These are phyloP conservation scores for Reutealis trisperma DNA, from an alignment of 345 rosid genomes.

Conservation along the genomic window DNA sequence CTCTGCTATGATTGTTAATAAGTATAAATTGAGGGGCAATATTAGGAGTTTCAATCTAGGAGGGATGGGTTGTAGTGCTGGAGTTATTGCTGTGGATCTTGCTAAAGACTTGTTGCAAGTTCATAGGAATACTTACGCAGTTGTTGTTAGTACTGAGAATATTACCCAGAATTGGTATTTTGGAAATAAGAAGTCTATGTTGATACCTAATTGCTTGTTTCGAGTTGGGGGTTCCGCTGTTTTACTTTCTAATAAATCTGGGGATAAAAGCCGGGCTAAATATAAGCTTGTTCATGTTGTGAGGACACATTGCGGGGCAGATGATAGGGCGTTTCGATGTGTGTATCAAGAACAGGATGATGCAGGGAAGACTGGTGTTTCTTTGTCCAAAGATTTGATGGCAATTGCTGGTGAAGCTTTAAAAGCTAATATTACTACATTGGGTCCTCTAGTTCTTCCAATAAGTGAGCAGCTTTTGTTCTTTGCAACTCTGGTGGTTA, in stretches of 20 bases:
- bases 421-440: constrained; percentile 21
- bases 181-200: constrained; percentile 30
- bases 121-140: constrained; percentile 26
- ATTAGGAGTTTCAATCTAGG: constrained; percentile 25
- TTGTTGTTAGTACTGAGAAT: constrained; percentile 32
- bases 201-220: constrained; percentile 29
- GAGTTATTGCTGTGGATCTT: constrained; percentile 30
- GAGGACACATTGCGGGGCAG: constrained; percentile 27
- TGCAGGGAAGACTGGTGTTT: constrained; percentile 31
- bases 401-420: constrained; percentile 29
- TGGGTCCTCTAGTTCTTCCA: constrained; percentile 28
- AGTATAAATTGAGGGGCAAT: constrained; percentile 26
- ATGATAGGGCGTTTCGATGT: constrained; percentile 26
- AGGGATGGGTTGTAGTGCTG: constrained; percentile 35
- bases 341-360: constrained; percentile 28
- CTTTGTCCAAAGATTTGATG: constrained; percentile 25
- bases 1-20: constrained; percentile 27
- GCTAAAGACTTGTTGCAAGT: constrained; percentile 24
- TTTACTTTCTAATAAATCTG: constrained; percentile 22
- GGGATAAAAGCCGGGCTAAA: constrained; percentile 17
- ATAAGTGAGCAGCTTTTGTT: constrained; percentile 33
- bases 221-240: constrained; percentile 29
- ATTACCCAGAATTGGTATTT: constrained; percentile 34
- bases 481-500: constrained; percentile 28
- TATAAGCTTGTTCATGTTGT: constrained; percentile 33